phyloP scores from a whole-genome alignment of 2,329 filamentous ascomycete species.

The Cladosporium sp. region DNA sequence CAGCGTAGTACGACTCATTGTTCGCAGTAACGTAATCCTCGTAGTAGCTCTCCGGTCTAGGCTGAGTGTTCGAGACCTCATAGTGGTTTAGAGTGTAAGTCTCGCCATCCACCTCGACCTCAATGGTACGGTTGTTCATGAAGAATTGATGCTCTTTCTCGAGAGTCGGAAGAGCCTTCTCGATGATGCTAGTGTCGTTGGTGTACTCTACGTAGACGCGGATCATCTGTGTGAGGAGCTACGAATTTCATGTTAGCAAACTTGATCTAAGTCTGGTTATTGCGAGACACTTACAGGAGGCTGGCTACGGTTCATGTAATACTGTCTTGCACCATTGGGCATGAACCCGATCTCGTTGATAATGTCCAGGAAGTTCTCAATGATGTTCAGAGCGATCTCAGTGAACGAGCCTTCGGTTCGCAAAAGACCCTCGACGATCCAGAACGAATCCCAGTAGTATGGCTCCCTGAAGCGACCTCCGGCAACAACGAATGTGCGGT shows the following conservation, averaged over 20 bases:
- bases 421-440: conserved; percentile 66
- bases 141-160: conserved; percentile 66
- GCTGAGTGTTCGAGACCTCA: conserved; percentile 63
- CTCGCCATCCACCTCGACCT: conserved; percentile 44
- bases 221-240: conserved; percentile 62
- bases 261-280: conserved; percentile 63
- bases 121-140: conserved; percentile 60
- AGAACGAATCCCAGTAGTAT: conserved; percentile 72
- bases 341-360: conserved; percentile 66
- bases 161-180: conserved; percentile 62
- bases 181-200: conserved; percentile 61
- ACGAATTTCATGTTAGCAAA: not conserved
- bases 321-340: conserved; percentile 66
- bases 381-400: conserved; percentile 64
- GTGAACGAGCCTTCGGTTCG: conserved; percentile 65
- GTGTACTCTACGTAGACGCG: conserved; percentile 64
- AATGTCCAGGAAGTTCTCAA: conserved; percentile 69
- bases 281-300: conserved; percentile 60
- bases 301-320: conserved; percentile 69
- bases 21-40: conserved; percentile 68
- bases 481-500: conserved; percentile 68
- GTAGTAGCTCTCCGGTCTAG: conserved; percentile 65
- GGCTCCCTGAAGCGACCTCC: conserved; percentile 70
- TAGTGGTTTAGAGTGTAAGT: conserved; percentile 62
- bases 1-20: conserved; percentile 63